Evolutionary conservation across 345 rosid genomes (phyloP).

Genomic region (Clarkia xantiana): DNA sequence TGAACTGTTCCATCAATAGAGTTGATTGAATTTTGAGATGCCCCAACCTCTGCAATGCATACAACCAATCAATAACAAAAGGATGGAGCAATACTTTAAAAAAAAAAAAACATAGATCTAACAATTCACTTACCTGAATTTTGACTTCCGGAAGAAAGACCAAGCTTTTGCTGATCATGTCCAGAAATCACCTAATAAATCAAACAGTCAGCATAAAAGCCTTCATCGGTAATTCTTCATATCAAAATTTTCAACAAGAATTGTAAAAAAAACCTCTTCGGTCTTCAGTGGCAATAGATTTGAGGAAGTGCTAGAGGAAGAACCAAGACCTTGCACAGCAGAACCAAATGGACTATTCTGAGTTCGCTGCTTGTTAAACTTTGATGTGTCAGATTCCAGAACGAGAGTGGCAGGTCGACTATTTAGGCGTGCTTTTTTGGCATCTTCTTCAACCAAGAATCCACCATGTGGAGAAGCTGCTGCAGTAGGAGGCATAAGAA

Average conservation of each 20-base stretch:
- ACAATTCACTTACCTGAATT: conserved; percentile 8
- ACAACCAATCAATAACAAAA: neutral
- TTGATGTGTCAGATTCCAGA: conserved; percentile 31
- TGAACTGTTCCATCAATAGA: conserved; percentile 39
- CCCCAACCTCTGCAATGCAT: conserved; percentile 37
- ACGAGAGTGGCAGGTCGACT: conserved; percentile 16
- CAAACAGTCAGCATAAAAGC: neutral
- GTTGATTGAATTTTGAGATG: conserved; percentile 32
- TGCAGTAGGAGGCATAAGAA: conserved; percentile 26
- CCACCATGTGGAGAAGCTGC: conserved; percentile 44
- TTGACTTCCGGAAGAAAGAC: conserved; percentile 7
- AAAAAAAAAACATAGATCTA: neutral
- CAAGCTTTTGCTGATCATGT: conserved; percentile 5
- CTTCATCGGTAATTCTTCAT: neutral
- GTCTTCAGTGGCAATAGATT: conserved; percentile 37
- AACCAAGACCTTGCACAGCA: conserved; percentile 20
- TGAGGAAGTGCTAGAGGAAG: conserved; percentile 29
- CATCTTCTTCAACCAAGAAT: conserved; percentile 61
- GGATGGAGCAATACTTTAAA: neutral
- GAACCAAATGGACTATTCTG: conserved; percentile 29
- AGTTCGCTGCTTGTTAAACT: conserved; percentile 33
- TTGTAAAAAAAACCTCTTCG: conserved; percentile 49
- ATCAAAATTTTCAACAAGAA: conserved; percentile 5
- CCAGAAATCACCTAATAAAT: conserved; percentile 8
- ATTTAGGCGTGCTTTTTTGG: conserved; percentile 13